Percentiles rank a stretch among this genome's conserved stretches.
phyloP scores from a whole-genome alignment of 2,329 filamentous ascomycete species.

The Xylariomycetidae sp. region DNA sequence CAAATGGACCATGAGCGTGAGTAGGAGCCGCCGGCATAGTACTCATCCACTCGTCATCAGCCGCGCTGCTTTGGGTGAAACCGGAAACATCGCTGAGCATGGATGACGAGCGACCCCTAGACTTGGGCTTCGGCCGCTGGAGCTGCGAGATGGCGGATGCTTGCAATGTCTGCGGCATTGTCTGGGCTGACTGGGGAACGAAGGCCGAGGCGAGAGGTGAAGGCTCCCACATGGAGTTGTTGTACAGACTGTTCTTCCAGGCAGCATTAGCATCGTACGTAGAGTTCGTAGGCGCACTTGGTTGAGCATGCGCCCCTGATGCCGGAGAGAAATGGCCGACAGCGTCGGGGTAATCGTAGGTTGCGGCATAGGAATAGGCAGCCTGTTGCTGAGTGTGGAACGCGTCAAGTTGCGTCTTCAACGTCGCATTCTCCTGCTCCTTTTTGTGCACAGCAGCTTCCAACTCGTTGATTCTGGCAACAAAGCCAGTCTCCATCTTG shows the following conservation, averaged over 20 bases:
- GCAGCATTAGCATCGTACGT: constrained; percentile 24
- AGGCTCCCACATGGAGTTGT: constrained; percentile 26
- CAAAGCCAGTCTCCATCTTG: constrained; percentile 40
- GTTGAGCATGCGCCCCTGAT: constrained; percentile 12
- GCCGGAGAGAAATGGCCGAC: constrained; percentile 17
- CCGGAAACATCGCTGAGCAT: constrained; percentile 66
- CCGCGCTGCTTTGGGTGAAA: constrained; percentile 58
- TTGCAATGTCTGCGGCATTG: constrained; percentile 26
- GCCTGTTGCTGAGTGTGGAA: constrained; percentile 32
- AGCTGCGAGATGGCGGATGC: constrained; percentile 25
- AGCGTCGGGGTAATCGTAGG: constrained; percentile 23
- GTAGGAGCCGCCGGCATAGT: constrained; percentile 12
- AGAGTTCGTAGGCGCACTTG: constrained; percentile 9
- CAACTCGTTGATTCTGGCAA: constrained; percentile 33
- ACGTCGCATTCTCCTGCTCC: constrained; percentile 34
- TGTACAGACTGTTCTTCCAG: constrained; percentile 29
- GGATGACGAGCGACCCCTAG: constrained; percentile 57
- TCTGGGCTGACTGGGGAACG: constrained; percentile 28
- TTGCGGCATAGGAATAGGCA: constrained; percentile 26
- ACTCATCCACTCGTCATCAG: constrained; percentile 36
- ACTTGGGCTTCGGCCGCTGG: constrained; percentile 29
- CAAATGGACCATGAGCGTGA: constrained; percentile 16
- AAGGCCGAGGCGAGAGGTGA: constrained; percentile 35
- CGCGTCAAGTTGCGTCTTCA: constrained; percentile 35
- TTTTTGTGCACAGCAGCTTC: constrained; percentile 33